Base-by-base conservation (phyloP, 345 rosid genomes). In the Corchorus capsularis region DNA sequence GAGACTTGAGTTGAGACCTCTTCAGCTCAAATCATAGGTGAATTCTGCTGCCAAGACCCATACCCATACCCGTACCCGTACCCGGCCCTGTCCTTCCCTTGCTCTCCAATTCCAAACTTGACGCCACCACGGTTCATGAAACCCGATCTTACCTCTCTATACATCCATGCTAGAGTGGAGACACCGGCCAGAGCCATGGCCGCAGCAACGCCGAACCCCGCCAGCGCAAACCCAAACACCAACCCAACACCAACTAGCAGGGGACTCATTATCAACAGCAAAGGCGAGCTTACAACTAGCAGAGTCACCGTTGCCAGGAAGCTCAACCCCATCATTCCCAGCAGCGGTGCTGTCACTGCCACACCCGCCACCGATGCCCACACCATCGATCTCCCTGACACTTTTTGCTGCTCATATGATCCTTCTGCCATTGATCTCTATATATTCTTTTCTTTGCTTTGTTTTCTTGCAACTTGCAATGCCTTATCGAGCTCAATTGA, bases 221-320 rank as follows among this genome's bases (percentile, higher is more conserved):
- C 79, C 84, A 78, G 41, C 17, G 80, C 85, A 15, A 65, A 75
- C n/a, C 34, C 78, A 69, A 86, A 15, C 66, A 82, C 50, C 37
- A 75, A 77, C 1, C 75, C 64, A 20, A 78, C 74, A 17, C 43
- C 66, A 2, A 73, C 43, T 65, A 89, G 79, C 45, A 85, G 76
- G 34, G 89, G 89, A 65, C 77, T 77, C 81, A 84, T 81, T 39
- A 86, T 37, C 75, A 87, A 66, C 54, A 87, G 71, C 35, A 82
- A 69, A 22, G 86, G 90, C n/a, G 81, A 85, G 80, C 22, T 66
- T 43, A 78, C 32, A 8, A 85, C 72, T 15, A 86, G 81, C 56
- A 86, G 72, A 34, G 82, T 78, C 64, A 72, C 13, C 0, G 89
- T 70, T n/a, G 77, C 79, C 3, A 85, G 10, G 54, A 85, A 68